Conservation (phyloP, 1,139 yeast species). For the Candida tetrigidarum region DNA sequence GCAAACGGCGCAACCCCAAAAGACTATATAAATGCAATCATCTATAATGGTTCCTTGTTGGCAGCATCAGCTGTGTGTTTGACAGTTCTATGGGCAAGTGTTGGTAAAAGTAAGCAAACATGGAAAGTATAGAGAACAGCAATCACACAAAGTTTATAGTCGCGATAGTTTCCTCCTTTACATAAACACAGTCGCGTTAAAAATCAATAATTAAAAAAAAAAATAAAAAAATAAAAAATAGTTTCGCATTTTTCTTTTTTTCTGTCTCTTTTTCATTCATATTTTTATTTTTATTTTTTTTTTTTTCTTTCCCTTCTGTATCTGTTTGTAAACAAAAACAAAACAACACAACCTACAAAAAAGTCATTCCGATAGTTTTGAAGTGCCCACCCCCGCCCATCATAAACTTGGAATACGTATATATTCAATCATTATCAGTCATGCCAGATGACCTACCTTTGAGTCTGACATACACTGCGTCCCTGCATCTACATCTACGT, state of each 20-base stretch:
- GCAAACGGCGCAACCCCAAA: constrained; percentile 19
- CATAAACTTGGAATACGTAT: background rate
- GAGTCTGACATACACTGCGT: background rate
- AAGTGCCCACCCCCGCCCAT: background rate
- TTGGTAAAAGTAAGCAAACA: background rate
- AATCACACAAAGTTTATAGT: background rate
- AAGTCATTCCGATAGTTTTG: background rate
- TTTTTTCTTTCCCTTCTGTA: background rate
- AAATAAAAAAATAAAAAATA: too few species aligned
- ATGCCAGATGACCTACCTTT: constrained; percentile 5
- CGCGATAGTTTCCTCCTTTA: background rate
- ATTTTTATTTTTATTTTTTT: background rate
- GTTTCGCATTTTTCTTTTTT: too few species aligned
- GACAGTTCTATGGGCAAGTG: constrained; percentile 1
- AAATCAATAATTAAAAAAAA: too few species aligned
- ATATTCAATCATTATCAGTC: background rate
- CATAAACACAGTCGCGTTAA: background rate
- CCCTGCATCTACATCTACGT: background rate
- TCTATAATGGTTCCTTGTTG: constrained; percentile 30
- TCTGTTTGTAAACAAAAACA: constrained; percentile 3
- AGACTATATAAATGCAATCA: constrained; percentile 27
- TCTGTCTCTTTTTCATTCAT: background rate
- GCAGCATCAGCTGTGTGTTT: constrained; percentile 19
- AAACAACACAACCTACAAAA: background rate
- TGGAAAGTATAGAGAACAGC: constrained; percentile 1